Percentiles rank a stretch among this genome's conserved stretches.
These are phyloP conservation scores for Aspergillus vadensis DNA, from an alignment of 2,329 filamentous ascomycete genomes.

Conservation along the genomic window DNA sequence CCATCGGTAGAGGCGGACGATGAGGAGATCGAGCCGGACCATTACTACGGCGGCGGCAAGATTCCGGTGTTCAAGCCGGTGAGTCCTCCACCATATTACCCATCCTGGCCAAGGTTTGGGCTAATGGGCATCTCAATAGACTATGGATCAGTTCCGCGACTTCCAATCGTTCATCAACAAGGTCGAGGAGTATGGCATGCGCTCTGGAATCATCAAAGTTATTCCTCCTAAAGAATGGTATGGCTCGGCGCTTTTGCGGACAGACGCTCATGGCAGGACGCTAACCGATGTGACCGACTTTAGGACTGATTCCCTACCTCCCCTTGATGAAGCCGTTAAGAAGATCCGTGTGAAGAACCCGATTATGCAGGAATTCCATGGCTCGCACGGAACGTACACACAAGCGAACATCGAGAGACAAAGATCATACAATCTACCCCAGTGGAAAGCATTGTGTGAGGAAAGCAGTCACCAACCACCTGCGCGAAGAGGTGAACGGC, in stretches of 20 bases:
- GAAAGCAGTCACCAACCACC: conserved; percentile 96
- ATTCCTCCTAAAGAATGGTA: conserved; percentile 94
- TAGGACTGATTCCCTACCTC: conserved; percentile 70
- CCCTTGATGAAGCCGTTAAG: conserved; percentile 83
- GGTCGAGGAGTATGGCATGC: conserved; percentile 94
- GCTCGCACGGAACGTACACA: conserved; percentile 90
- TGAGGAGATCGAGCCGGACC: conserved; percentile 78
- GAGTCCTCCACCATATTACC: conserved; percentile 39
- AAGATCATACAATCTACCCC: conserved; percentile 91
- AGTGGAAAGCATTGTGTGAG: conserved; percentile 92
- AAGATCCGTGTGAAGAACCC: conserved; percentile 92
- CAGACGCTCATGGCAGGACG: background rate
- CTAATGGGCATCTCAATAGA: conserved; percentile 45
- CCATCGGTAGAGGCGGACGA: conserved; percentile 61
- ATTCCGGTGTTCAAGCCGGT: conserved; percentile 92
- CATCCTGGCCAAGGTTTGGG: background rate
- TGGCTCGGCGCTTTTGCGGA: conserved; percentile 31
- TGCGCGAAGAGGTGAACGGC: conserved; percentile 71
- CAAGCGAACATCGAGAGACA: conserved; percentile 97
- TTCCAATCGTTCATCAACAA: conserved; percentile 91
- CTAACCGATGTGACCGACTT: conserved; percentile 4
- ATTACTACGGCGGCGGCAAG: conserved; percentile 79
- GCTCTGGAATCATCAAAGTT: conserved; percentile 94
- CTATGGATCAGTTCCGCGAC: conserved; percentile 90
- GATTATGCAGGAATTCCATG: conserved; percentile 97